Base-by-base conservation (phyloP, 2,329 filamentous ascomycete genomes). In the Claviceps sp. region DNA sequence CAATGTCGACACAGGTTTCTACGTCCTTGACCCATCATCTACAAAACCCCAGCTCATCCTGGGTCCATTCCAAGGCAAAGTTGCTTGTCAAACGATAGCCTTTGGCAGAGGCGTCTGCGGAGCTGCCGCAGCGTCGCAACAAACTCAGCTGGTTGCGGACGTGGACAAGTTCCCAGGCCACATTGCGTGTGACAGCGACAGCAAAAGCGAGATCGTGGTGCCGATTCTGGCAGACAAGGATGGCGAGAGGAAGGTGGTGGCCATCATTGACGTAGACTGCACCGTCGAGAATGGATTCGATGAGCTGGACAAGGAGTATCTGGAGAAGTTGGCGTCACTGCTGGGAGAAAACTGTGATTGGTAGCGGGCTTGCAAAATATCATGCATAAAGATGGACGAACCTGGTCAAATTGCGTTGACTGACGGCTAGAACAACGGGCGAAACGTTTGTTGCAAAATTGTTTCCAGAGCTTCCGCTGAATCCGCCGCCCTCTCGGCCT, bases 221-320 rank as follows among this genome's bases (percentile, higher is more conserved):
- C 87, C 87, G 2, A 77, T 91, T 55, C 57, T 85, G 5, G 62
- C 61, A 16, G 58, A 61, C 4, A 50, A 59, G 50, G 60, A 61
- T 44, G 65, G 61, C 24, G 57, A 59, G 45, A 62, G 57, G 24
- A 71, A 77, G 70, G 69, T 85, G 5, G 81, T 86, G 22, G 86
- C 81, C 2, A 86, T 91, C 56, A 87, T 93, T 54, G 87, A 93
- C 61, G 73, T 91, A 24, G 87, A 93, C 65, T 91, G 87, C 62
- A 79, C 82, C 1, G 78, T 76, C 39, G 58, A 76, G 50, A 67
- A 76, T 14, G 85, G 86, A 0, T 90, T 90, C 58, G 80, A 87
- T 57, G 73, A 79, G 54, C 75, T 82, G 45, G 87, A 93, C 64
- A 74, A 75, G 66, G 65, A 62, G 55, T 78, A 78, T 58, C 65